Evolutionary conservation across 1,284 basidiomycete genomes (phyloP).

Genomic region (Tilletia caries): DNA sequence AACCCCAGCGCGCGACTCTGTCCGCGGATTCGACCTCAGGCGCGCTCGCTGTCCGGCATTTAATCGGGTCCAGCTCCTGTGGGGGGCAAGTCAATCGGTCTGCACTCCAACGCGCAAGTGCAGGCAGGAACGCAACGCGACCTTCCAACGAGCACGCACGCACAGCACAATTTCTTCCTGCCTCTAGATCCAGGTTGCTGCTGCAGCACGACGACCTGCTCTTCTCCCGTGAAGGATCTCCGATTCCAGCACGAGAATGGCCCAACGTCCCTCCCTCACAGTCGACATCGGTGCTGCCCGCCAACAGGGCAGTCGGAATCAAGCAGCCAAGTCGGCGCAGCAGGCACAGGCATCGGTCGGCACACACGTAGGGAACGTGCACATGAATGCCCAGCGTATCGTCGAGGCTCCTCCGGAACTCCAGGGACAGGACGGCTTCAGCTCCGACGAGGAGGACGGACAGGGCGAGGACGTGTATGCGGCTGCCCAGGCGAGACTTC

Average conservation of each 20-base stretch:
- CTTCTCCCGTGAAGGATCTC: no score
- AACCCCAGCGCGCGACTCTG: no score
- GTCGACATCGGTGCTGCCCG: conserved; percentile 42
- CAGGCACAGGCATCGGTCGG: conserved; percentile 3
- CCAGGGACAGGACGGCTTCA: conserved; percentile 15
- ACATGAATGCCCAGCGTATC: conserved; percentile 1
- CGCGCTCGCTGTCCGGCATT: no score
- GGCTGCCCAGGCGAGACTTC: conserved; percentile 15
- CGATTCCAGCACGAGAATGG: conserved; percentile 22
- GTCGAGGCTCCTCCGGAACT: conserved; percentile 10
- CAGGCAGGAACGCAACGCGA: no score
- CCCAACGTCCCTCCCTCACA: conserved; percentile 38
- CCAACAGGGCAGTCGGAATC: conserved; percentile 27
- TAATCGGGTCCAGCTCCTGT: no score
- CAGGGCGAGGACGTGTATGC: conserved; percentile 18
- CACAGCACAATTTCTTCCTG: no score
- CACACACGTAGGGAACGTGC: neutral
- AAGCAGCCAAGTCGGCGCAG: conserved; percentile 20
- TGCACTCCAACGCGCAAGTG: no score
- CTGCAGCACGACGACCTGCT: no score
- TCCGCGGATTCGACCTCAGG: no score
- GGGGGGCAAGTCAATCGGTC: no score
- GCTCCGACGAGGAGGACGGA: conserved; percentile 13
- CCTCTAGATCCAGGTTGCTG: no score
- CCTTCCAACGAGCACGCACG: no score